Evolutionary conservation across 148 eudicot species (phyloP), one percentile per base, ranked within the genome.

Genomic region (Rhododendron williamsianum): DNA sequence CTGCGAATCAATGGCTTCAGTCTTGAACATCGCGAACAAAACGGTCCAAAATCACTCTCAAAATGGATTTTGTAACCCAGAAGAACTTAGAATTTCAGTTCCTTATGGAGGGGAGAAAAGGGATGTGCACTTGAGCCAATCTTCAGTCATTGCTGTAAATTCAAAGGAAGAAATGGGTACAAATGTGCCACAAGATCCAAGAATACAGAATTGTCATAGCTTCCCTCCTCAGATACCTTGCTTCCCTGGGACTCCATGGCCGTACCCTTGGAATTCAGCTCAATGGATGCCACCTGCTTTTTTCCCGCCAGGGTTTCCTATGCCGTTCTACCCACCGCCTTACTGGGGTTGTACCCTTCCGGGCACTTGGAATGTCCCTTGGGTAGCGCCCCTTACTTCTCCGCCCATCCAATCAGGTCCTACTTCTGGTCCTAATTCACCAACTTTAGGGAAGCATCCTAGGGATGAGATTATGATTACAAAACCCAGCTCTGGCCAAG

Each of bases 391-490:
- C 16, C 86, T 84, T 9, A 67, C 89, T 67, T 48, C 85, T 38
- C 45, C 72, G 2, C 84, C 79, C 10, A 83, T 60, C 79, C 89
- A 83, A 3, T 45, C 90, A 27, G 74, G 82, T 51, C 85, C 88
- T 8, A 74, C 86, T 63, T 89, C 93, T 1, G 84, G 90, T 78
- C 92, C 96, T 25, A 86, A 80, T 81, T 91, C 95, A 43, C 94
- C 91, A 13, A 88, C 93, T 38, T 78, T 93, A 21, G 97, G 97
- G 80, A 94, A 94, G 81, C 97, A 91, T 82, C 87, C 92, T 11
- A 87, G 97, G 84, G 97, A 93, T 0, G 95, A 89, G 46, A 88
- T 87, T 72, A 35, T 81, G 51, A 74, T 76, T 8, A 81, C 85
- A 63, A 48, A 84, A 0, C 82, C 41, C n/a, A 60, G 63, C 52